Base-by-base conservation (phyloP, 169 alveolate genomes). In the Eimeria zaria region DNA sequence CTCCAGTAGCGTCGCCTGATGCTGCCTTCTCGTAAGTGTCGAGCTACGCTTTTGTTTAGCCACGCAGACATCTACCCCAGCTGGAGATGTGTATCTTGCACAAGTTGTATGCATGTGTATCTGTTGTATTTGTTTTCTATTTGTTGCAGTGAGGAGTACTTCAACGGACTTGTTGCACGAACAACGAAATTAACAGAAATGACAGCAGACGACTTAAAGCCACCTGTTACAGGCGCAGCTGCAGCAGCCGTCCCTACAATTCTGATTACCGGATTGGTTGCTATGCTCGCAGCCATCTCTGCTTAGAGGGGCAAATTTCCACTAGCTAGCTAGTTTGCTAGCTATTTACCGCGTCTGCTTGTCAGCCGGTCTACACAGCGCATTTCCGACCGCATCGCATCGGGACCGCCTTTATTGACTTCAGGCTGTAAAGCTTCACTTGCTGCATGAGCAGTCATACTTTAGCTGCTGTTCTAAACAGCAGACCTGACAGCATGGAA, bases 61-160 rank as follows among this genome's bases (percentile, higher is more conserved):
- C n/a, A n/a, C n/a, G n/a, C n/a, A n/a, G n/a, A n/a, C n/a, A n/a
- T n/a, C 27, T 18, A 69, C 80, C 9, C 12, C 39, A 36, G 46
- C 16, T n/a, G 51, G 12, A 30, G 27, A 36, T 2, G 80, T 1
- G 46, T 69, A n/a, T 16, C n/a, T 69, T 27, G n/a, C n/a, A n/a
- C n/a, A n/a, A n/a, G n/a, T n/a, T n/a, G n/a, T n/a, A n/a, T n/a
- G n/a, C n/a, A n/a, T n/a, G n/a, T n/a, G n/a, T 8, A 1, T 69
- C 6, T 33, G 27, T 2, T 2, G 12, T 36, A 4, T 3, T 0
- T 33, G 58, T 39, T 33, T 36, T 7, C n/a, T 30, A 3, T 18
- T 36, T 14, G 9, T 39, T 73, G 53, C 83, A 73, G 83, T 41
- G 83, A 73, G 83, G 83, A 73, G n/a, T 73, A 39, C n/a, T 73